Conservation (phyloP, 768 basidiomycete species). For the Boletus tylopilopsis region DNA sequence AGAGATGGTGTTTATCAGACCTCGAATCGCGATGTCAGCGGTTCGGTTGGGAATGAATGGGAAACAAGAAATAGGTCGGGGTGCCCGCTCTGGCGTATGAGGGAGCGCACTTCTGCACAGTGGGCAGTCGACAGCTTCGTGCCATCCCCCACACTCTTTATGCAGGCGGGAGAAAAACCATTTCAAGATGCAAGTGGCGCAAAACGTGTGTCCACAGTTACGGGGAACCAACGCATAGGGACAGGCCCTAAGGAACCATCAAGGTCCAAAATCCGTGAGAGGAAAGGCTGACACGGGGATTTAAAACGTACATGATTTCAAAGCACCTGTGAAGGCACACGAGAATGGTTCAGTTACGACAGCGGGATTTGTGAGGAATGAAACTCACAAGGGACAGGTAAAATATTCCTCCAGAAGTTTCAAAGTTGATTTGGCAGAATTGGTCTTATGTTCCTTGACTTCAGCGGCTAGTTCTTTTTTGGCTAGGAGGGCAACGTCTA, state of each 20-base stretch:
- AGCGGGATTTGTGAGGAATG: conserved; percentile 2
- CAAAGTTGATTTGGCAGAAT: conserved; percentile 34
- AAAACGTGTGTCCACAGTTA: conserved; percentile 66
- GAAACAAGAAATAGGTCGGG: conserved; percentile 48
- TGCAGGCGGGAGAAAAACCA: conserved; percentile 70
- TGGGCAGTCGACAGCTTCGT: conserved; percentile 63
- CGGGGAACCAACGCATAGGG: conserved; percentile 54
- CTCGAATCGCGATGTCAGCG: conserved; percentile 48
- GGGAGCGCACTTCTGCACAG: conserved; percentile 56
- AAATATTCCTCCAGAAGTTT: conserved; percentile 59
- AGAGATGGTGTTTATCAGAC: conserved; percentile 49
- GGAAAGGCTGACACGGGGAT: neutral
- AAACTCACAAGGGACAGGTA: conserved; percentile 57
- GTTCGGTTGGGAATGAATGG: conserved; percentile 65
- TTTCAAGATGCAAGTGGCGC: conserved; percentile 60
- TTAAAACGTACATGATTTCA: conserved; percentile 46
- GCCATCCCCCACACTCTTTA: conserved; percentile 61
- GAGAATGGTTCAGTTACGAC: conserved; percentile 10
- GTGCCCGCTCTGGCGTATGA: conserved; percentile 48
- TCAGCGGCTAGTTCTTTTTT: conserved; percentile 41
- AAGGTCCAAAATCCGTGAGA: neutral
- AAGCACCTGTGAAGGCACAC: conserved; percentile 47
- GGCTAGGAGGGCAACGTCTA: conserved; percentile 34
- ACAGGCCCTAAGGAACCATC: conserved; percentile 36
- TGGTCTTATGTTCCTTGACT: conserved; percentile 39